Evolutionary conservation across 129 eudicot genomes (phyloP), one percentile per base, ranked within the genome.

Genomic region (Tanacetum coccineum): DNA sequence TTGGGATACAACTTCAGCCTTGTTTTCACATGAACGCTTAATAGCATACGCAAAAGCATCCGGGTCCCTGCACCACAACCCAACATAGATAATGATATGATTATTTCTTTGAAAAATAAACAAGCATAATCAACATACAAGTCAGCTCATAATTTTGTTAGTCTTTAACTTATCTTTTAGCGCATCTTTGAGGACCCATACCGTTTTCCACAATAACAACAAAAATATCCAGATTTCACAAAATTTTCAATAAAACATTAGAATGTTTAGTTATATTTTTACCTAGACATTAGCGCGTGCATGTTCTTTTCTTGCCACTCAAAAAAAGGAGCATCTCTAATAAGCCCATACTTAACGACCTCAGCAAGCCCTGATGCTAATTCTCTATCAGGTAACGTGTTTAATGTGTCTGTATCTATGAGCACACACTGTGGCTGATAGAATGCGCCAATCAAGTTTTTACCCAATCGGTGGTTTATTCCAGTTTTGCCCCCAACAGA

Each of bases 401-500:
- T 82, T 78, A 94, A 72, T 15, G 99, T 94, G 76, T 94, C 85
- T 0, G 95, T 94, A 77, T 94, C 99, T 57, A 94, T 79, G n/a
- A 94, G 90, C 76, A 94, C 99, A 72, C 99, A 82, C 19, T 94
- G 99, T 30, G 99, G 95, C 77, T 94, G 99, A 79, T 94, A 87
- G 81, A 94, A 94, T 46, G 99, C 99, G 12, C 99, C 99, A 59
- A 94, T 94, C 72, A 94, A 55, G 77, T 94, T 94, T 79, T 93
- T 94, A 25, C 97, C 99, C 40, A 89, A 83, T 7, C 66, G 81
- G 76, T 89, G 99, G 78, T 94, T 94, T 70, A 94, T 89, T 71
- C 99, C 99, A 28, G 97, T 94, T 82, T 94, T 94, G 6, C 97
- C 99, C 54, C 99, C 99, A 77, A 89, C 99, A 1, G 99, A 94